phyloP scores from a whole-genome alignment of 2,329 filamentous ascomycete genomes.

The Colletotrichum acutatum region DNA sequence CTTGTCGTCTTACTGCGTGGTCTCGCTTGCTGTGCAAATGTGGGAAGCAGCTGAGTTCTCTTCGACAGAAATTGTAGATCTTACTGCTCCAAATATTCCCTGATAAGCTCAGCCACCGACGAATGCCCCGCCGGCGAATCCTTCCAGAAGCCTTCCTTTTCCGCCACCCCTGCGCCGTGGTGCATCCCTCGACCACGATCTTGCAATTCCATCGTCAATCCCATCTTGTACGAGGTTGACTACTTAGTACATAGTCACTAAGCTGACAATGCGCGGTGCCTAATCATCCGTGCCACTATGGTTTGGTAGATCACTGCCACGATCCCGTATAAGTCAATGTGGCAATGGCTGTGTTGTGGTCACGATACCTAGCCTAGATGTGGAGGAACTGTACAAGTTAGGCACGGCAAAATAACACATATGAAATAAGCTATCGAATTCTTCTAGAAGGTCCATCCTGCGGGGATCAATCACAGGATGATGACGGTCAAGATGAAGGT shows the following conservation, averaged over 20 bases:
- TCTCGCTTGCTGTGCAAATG: not conserved
- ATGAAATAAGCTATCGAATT: not conserved
- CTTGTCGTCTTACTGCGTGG: not conserved
- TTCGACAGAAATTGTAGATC: not conserved
- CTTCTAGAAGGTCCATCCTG: not conserved
- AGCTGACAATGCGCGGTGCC: not conserved
- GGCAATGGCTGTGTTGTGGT: not conserved
- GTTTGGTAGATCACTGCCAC: not conserved
- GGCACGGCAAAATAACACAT: not conserved
- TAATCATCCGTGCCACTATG: not conserved
- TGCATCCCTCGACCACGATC: not conserved
- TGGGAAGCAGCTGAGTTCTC: slow-evolving; percentile 12
- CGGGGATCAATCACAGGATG: not conserved
- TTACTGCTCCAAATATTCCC: not conserved
- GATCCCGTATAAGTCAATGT: not conserved
- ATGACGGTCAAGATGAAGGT: not conserved
- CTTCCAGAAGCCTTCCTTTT: slow-evolving; percentile 32
- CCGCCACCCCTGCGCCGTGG: slow-evolving; percentile 25
- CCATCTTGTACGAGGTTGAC: not conserved
- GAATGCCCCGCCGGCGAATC: slow-evolving; percentile 4
- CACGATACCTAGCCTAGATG: not conserved
- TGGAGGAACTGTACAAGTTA: not conserved
- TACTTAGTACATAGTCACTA: no score
- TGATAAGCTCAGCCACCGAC: not conserved
- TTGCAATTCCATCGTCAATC: not conserved